Conservation (phyloP, 495 filamentous ascomycete species). For the Xylaria telfairii region DNA sequence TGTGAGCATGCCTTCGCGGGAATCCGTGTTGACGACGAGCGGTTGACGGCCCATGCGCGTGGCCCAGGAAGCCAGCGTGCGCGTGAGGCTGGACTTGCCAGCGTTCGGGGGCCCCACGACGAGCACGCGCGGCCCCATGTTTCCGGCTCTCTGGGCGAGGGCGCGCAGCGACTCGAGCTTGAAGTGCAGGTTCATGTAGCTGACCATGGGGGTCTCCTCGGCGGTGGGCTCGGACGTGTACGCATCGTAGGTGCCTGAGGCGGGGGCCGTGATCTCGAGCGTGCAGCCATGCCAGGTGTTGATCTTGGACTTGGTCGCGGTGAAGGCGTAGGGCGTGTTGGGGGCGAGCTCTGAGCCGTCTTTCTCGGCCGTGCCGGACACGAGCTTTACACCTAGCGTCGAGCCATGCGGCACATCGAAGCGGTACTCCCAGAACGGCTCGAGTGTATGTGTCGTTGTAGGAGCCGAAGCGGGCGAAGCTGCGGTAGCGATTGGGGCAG, state of each 20-base stretch:
- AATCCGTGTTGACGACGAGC: conserved; percentile 84
- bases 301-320: conserved; percentile 82
- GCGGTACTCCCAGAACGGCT: conserved; percentile 76
- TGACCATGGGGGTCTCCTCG: conserved; percentile 83
- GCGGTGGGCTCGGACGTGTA: conserved; percentile 73
- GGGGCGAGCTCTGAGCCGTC: conserved; percentile 94
- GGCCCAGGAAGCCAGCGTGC: conserved; percentile 82
- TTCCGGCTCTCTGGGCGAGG: conserved; percentile 54
- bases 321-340: conserved; percentile 81
- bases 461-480: conserved; percentile 32
- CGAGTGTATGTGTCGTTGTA: conserved; percentile 44
- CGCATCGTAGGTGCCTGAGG: conserved; percentile 52
- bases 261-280: conserved; percentile 70
- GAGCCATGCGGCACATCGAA: conserved; percentile 82
- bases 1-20: conserved; percentile 81
- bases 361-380: conserved; percentile 86
- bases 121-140: conserved; percentile 77
- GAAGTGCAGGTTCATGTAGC: conserved; percentile 87
- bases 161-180: conserved; percentile 73
- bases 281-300: conserved; percentile 90
- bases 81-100: conserved; percentile 85
- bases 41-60: conserved; percentile 78
- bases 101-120: conserved; percentile 80
- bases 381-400: conserved; percentile 62
- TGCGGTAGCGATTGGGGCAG: conserved; percentile 30